Base-by-base conservation (phyloP, 768 basidiomycete genomes). In the Mrakia blollopis region DNA sequence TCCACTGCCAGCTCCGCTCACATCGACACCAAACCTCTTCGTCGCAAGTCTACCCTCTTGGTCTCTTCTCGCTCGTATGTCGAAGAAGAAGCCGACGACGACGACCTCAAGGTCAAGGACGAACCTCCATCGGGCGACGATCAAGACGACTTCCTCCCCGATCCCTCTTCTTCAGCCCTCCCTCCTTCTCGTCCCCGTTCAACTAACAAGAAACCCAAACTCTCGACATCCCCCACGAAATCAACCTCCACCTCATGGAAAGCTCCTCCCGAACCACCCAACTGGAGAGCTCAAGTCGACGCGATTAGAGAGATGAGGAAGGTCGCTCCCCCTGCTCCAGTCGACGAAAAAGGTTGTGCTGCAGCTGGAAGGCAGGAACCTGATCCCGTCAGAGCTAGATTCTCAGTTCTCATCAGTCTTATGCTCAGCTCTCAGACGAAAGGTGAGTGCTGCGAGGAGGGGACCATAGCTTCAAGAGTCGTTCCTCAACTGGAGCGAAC, bases 401-500 rank as follows among this genome's bases (percentile, higher is more conserved):
- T 76, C 30, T 57, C 68, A 0, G 50, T 76, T 30, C 69, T 76
- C 21, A 63, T 71, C 1, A 41, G 35, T 3, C 68, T 76, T 28
- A 76, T 76, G 75, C 68, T 76, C 21, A 70, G 67, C 25, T 70
- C 67, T 21, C 75, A 76, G 41, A 76, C 75, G 5, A 76, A 71
- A 28, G 73, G 73, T 74, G 44, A 62, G 63, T 74, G 41, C 67
- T 3, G 16, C 21, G 47, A 47, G 44, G 44, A 2, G 18, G 47
- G 13, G 47, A 4, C 2, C 16, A 50, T 21, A 18, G 47, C 11
- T 44, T 44, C 14, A 14, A 14, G 44, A 44, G 37, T 35, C 32
- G 25, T 61, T 30, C n/a, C n/a, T n/a, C n/a, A n/a, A n/a, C n/a
- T n/a, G 32, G 72, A 9, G 37, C 16, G 47, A 21, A 50, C 9